A percentile compares a stretch with the other conserved stretches of the same genome.
phyloP scores from a whole-genome alignment of 441 rosid species.

The Corymbia calophylla region DNA sequence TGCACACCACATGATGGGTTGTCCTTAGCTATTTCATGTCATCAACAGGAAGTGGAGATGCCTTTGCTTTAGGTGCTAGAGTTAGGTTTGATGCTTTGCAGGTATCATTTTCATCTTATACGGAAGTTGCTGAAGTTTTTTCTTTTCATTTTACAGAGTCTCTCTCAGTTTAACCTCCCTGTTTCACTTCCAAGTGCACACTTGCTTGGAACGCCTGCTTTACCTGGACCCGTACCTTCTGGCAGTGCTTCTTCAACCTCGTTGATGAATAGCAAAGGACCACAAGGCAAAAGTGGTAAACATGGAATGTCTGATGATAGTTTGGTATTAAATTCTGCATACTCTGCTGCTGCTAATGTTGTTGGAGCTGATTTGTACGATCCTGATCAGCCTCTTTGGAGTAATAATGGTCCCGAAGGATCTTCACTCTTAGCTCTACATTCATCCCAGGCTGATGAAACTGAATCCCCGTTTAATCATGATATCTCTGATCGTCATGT shows the following conservation, averaged over 20 bases:
- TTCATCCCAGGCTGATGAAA: slow-evolving; percentile 53
- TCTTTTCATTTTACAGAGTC: slow-evolving; percentile 57
- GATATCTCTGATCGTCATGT: slow-evolving; percentile 37
- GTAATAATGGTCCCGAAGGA: slow-evolving; percentile 62
- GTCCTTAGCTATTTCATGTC: not conserved
- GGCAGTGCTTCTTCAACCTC: slow-evolving; percentile 45
- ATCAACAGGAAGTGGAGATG: not conserved
- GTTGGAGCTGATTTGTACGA: slow-evolving; percentile 84
- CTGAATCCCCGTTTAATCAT: slow-evolving; percentile 36
- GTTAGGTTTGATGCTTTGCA: not conserved
- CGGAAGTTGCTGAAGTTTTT: not conserved
- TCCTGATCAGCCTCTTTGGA: slow-evolving; percentile 99
- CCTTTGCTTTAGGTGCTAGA: not conserved
- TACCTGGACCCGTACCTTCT: slow-evolving; percentile 46
- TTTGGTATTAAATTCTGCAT: slow-evolving; percentile 49
- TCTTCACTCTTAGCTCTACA: slow-evolving; percentile 39
- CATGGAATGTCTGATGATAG: slow-evolving; percentile 53
- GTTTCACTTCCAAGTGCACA: slow-evolving; percentile 85
- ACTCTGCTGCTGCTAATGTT: slow-evolving; percentile 33
- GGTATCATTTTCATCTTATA: not conserved
- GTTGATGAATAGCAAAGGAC: slow-evolving; percentile 45
- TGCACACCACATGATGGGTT: not conserved
- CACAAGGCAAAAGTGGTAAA: slow-evolving; percentile 51
- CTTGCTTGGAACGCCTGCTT: slow-evolving; percentile 51
- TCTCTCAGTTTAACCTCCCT: slow-evolving; percentile 97